Evolutionary conservation across 192 early-diverging fungal species (phyloP).

Genomic region (Coemansia guatemalensis): DNA sequence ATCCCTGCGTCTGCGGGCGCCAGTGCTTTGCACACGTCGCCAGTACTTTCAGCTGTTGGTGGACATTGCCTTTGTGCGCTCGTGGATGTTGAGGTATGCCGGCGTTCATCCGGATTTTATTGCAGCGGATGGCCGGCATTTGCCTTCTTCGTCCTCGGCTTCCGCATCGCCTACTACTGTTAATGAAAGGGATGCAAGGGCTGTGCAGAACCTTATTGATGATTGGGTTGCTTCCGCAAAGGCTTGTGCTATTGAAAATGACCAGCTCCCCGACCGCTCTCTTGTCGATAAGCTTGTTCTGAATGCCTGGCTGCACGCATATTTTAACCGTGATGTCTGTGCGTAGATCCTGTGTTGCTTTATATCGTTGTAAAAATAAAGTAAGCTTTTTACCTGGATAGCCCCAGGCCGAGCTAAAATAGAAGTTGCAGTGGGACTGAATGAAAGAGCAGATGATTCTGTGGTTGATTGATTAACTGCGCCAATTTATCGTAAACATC

Average conservation of each 20-base stretch:
- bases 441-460: no score
- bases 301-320: not conserved
- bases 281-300: not conserved
- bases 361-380: not conserved
- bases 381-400: no score
- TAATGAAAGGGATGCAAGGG: slow-evolving; percentile 36
- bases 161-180: not conserved
- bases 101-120: slow-evolving; percentile 33
- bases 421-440: no score
- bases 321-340: not conserved
- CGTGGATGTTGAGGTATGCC: slow-evolving; percentile 47
- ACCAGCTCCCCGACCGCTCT: not conserved
- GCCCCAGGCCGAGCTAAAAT: no score
- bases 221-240: slow-evolving; percentile 42
- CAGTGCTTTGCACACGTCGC: not conserved
- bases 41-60: slow-evolving; percentile 38
- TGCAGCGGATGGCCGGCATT: not conserved
- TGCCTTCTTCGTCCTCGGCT: not conserved
- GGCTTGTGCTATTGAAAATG: slow-evolving; percentile 17
- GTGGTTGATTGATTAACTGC: no score
- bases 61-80: slow-evolving; percentile 37
- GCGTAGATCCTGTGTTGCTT: not conserved
- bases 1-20: slow-evolving; percentile 25
- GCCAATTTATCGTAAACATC: no score
- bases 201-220: slow-evolving; percentile 39